Percentiles rank a stretch among this genome's conserved stretches.
phyloP scores from a whole-genome alignment of 2,329 filamentous ascomycete genomes.

The Monosporascus sp. region DNA sequence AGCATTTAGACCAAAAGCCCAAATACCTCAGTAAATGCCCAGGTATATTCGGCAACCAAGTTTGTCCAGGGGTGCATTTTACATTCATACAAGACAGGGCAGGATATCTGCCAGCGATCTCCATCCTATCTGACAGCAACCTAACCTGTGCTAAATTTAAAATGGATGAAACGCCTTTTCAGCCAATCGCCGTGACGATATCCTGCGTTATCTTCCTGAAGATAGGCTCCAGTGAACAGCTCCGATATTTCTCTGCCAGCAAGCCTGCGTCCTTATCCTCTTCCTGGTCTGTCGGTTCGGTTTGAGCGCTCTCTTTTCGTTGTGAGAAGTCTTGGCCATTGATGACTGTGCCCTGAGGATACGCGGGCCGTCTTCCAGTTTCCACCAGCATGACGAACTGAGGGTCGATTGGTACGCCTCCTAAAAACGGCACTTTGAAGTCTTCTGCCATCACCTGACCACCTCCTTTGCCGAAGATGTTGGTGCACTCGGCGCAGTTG shows the following conservation, averaged over 20 bases:
- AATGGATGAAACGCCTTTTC: constrained; percentile 14
- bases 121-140: neutral
- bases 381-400: constrained; percentile 87
- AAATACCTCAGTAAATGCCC: neutral
- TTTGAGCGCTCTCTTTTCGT: constrained; percentile 22
- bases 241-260: constrained; percentile 66
- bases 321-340: constrained; percentile 50
- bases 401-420: constrained; percentile 85
- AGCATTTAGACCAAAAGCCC: neutral
- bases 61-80: no score
- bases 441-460: constrained; percentile 85
- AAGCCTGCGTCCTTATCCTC: constrained; percentile 33
- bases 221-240: constrained; percentile 64
- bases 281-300: constrained; percentile 17
- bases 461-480: constrained; percentile 88
- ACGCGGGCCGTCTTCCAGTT: constrained; percentile 58
- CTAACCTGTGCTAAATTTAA: neutral
- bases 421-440: constrained; percentile 77
- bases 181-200: constrained; percentile 35
- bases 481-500: constrained; percentile 77
- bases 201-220: constrained; percentile 60
- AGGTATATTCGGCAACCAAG: neutral
- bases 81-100: neutral
- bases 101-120: neutral
- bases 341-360: constrained; percentile 63